These are phyloP conservation scores for Pyrus hybrid DNA, from an alignment of 331 rosid genomes.

Conservation along the genomic window DNA sequence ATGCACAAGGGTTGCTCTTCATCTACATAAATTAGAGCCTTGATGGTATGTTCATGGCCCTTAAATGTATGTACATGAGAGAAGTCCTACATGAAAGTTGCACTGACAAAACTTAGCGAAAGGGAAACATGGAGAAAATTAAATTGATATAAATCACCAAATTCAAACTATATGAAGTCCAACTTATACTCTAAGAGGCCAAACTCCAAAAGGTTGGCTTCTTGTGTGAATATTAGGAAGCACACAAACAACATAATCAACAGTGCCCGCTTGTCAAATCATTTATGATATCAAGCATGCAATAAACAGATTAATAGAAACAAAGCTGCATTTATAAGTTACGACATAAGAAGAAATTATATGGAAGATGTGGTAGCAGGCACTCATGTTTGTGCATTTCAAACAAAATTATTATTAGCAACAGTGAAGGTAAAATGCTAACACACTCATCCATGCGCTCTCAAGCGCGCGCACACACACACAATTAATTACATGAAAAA, in stretches of 20 bases:
- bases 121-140: constrained; percentile 1
- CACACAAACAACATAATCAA: not conserved
- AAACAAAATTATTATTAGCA: not conserved
- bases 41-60: constrained; percentile 79
- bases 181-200: not conserved
- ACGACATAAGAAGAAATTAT: not conserved
- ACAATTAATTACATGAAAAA: not conserved
- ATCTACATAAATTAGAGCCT: constrained; percentile 62
- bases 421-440: not conserved
- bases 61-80: constrained; percentile 67
- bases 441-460: not conserved
- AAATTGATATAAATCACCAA: not conserved
- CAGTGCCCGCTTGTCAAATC: not conserved
- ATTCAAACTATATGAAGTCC: not conserved
- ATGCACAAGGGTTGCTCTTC: constrained; percentile 69
- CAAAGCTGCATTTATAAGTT: not conserved
- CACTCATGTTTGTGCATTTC: not conserved
- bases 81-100: constrained; percentile 59
- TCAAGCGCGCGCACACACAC: not conserved
- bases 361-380: not conserved
- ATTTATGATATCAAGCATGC: not conserved
- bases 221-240: not conserved
- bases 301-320: not conserved
- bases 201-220: not conserved
- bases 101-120: constrained; percentile 14